Evolutionary conservation across 805 yeast genomes (phyloP).

Genomic region (Brettanomyces naardenensis): DNA sequence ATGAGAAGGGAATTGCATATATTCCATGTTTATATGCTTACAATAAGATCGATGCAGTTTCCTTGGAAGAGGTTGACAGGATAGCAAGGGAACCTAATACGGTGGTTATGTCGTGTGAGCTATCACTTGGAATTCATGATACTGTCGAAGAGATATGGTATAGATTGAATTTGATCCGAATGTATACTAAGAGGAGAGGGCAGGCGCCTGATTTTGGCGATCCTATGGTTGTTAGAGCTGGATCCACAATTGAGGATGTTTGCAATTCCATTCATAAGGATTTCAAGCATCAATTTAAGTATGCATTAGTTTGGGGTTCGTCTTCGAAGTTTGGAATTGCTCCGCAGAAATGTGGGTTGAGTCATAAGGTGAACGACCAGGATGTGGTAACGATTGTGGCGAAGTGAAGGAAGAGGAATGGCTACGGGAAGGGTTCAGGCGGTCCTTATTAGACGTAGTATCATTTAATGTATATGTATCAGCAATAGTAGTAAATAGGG

Average conservation of each 20-base stretch:
- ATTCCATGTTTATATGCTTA: constrained; percentile 89
- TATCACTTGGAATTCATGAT: constrained; percentile 80
- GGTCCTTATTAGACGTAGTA: constrained; percentile 1
- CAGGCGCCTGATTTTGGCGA: constrained; percentile 72
- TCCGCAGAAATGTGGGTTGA: constrained; percentile 93
- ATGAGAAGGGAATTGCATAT: constrained; percentile 80
- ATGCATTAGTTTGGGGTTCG: constrained; percentile 95
- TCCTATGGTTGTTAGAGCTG: constrained; percentile 82
- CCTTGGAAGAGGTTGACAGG: constrained; percentile 88
- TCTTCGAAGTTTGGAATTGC: constrained; percentile 76
- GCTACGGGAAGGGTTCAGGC: too few relatives aligned
- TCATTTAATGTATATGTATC: too few relatives aligned
- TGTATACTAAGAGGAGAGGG: constrained; percentile 87
- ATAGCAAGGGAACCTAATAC: constrained; percentile 91
- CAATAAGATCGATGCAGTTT: constrained; percentile 92
- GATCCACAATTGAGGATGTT: constrained; percentile 74
- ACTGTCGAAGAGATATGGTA: constrained; percentile 92
- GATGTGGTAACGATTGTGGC: constrained; percentile 91
- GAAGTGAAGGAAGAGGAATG: too few relatives aligned
- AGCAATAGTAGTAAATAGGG: too few relatives aligned
- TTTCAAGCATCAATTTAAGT: constrained; percentile 84
- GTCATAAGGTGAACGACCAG: constrained; percentile 79
- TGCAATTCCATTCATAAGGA: constrained; percentile 92
- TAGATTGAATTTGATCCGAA: constrained; percentile 67
- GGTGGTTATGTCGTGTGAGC: constrained; percentile 87